Evolutionary conservation across 345 rosid species (phyloP).

Genomic region (Linum lewisii): DNA sequence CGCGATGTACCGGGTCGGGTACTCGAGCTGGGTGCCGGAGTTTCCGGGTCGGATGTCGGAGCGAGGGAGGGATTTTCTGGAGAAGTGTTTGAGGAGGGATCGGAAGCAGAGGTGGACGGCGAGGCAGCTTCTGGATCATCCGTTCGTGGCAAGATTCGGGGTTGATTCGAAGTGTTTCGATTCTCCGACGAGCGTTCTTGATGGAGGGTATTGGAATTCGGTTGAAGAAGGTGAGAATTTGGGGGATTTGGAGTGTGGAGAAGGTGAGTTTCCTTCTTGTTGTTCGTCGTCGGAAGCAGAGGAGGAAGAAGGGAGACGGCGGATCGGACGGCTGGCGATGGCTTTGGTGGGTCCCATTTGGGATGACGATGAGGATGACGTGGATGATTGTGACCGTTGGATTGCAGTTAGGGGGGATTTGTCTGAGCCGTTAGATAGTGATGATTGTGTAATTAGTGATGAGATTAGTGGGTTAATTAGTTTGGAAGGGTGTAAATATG

Average conservation of each 20-base stretch:
- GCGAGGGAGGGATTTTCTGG: constrained; percentile 37
- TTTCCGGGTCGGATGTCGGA: constrained; percentile 30
- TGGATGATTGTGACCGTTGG: background rate
- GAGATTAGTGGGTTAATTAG: background rate
- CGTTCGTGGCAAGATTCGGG: constrained; percentile 18
- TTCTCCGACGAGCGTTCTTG: constrained; percentile 37
- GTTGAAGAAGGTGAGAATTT: constrained; percentile 5
- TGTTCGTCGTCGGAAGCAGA: background rate
- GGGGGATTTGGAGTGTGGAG: too few relatives aligned
- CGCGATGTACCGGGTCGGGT: constrained; percentile 39
- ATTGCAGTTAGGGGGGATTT: background rate
- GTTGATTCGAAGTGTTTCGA: background rate
- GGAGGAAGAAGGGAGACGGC: background rate
- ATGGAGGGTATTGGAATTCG: constrained; percentile 25
- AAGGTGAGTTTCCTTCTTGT: background rate
- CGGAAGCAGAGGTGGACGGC: constrained; percentile 44
- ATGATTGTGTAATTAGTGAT: background rate
- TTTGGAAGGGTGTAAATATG: too few relatives aligned
- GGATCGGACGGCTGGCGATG: background rate
- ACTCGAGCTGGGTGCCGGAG: constrained; percentile 31
- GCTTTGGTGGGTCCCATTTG: background rate
- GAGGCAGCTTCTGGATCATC: constrained; percentile 33
- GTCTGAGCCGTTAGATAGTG: background rate
- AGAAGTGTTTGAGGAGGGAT: constrained; percentile 40
- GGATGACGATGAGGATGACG: background rate